Percentiles rank a stretch among this genome's conserved stretches.
phyloP scores from a whole-genome alignment of 1,139 yeast genomes.

The Suhomyces kunorum region DNA sequence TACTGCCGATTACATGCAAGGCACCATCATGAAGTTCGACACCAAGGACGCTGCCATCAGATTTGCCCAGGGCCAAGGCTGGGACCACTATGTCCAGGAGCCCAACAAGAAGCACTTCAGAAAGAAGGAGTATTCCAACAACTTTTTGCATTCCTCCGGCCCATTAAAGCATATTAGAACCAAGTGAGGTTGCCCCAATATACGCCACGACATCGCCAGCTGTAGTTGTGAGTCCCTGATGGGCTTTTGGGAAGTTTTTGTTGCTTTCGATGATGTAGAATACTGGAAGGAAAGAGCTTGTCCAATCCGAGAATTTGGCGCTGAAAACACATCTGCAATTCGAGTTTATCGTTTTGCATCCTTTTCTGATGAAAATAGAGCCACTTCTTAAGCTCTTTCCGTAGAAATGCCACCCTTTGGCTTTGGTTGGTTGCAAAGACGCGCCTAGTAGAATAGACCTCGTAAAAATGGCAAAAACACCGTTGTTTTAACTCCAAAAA shows the following conservation, averaged over 20 bases:
- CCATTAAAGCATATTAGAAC: constrained; percentile 83
- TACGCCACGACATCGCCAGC: not conserved
- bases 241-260: not conserved
- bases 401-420: too few relatives aligned
- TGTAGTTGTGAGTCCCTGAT: not conserved
- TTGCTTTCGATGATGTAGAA: too few relatives aligned
- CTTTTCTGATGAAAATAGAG: too few relatives aligned
- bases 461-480: too few relatives aligned
- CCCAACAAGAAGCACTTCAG: constrained; percentile 75
- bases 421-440: constrained; percentile 1
- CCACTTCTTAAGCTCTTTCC: not conserved
- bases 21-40: constrained; percentile 74
- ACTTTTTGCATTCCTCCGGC: constrained; percentile 69
- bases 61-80: constrained; percentile 83
- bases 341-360: too few relatives aligned
- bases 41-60: constrained; percentile 74
- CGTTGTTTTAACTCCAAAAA: not conserved
- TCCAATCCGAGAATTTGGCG: too few relatives aligned
- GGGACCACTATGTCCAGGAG: constrained; percentile 83
- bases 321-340: too few relatives aligned
- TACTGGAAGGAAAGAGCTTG: too few relatives aligned
- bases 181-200: constrained; percentile 41
- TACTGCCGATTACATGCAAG: constrained; percentile 83
- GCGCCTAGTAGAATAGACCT: not conserved
- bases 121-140: constrained; percentile 72